These are phyloP conservation scores for Amanita thiersii DNA, from an alignment of 768 basidiomycete species.

Conservation along the genomic window DNA sequence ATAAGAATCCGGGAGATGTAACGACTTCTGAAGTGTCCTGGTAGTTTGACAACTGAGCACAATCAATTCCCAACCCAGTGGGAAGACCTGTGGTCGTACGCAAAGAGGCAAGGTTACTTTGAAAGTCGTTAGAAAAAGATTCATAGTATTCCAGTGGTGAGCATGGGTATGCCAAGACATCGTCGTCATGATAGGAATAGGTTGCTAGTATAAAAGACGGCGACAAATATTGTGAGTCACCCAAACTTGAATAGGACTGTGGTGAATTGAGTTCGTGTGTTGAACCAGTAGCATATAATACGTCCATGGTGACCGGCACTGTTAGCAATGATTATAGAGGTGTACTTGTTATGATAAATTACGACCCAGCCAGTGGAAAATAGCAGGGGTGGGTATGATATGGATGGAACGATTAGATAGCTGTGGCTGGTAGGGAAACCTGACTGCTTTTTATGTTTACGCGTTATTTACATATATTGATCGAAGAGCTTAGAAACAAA, in stretches of 20 bases:
- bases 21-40: slow-evolving; percentile 6
- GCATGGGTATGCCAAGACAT: not conserved
- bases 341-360: not conserved
- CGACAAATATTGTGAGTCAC: not conserved
- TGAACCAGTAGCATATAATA: not conserved
- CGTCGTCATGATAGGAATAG: not conserved
- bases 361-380: too few species aligned
- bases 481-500: not conserved
- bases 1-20: slow-evolving; percentile 4
- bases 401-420: not conserved
- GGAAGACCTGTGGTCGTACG: slow-evolving; percentile 12
- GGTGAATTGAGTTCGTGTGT: not conserved
- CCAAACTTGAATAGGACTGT: not conserved
- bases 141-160: slow-evolving; percentile 17
- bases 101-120: slow-evolving; percentile 10
- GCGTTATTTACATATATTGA: slow-evolving; percentile 1
- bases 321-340: not conserved
- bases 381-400: slow-evolving; percentile 6
- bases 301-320: slow-evolving; percentile 3
- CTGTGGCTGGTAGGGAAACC: too few species aligned
- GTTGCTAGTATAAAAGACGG: not conserved
- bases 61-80: slow-evolving; percentile 23
- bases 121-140: slow-evolving; percentile 27
- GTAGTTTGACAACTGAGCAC: slow-evolving; percentile 13
- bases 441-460: not conserved